Base-by-base conservation (phyloP, 345 rosid genomes). In the Psidium friedrichsthalianum region DNA sequence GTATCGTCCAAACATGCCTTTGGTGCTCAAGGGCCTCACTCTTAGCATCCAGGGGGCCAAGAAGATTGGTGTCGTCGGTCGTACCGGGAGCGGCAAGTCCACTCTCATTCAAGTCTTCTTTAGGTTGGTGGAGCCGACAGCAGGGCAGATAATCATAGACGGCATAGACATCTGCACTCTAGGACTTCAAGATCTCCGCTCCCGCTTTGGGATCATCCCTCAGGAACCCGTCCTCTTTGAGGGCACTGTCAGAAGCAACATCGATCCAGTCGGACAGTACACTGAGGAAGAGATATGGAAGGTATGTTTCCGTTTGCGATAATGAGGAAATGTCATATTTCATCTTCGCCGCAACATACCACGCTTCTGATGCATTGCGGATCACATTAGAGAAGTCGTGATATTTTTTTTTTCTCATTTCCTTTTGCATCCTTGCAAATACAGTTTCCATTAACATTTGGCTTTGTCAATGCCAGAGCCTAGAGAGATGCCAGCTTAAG, bases 221-320 rank as follows among this genome's bases (percentile, higher is more conserved):
- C 99, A 97, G 89, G 99, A 97, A 51, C 99, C 98, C 51, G 98
- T 95, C 58, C 96, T 97, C 53, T 97, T 97, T 49, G 99, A 97
- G 91, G 99, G 99, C 84, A 95, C 99, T 0, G 96, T 97, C 42
- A 92, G 99, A 87, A 95, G 96, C 90, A 95, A 97, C 90, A 87
- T 97, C 47, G 98, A 97, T 88, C 99, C 99, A 3, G 82, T 92
- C 32, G 98, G 96, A 64, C 93, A 90, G 87, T 91, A 92, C 86
- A 85, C 96, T 29, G 99, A 97, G 53, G 98, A 95, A 16, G 95
- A 97, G 87, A 95, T 97, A 82, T 97, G 99, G 99, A 92, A 95
- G 95, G 99, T 94, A 82, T 49, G 47, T 42, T 56, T 27, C 83
- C 10, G 47, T 69, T 36, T 69, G 47, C 78, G 36, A 21, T 32